Evolutionary conservation across 441 rosid genomes (phyloP).

Genomic region (Erysimum cheiri): DNA sequence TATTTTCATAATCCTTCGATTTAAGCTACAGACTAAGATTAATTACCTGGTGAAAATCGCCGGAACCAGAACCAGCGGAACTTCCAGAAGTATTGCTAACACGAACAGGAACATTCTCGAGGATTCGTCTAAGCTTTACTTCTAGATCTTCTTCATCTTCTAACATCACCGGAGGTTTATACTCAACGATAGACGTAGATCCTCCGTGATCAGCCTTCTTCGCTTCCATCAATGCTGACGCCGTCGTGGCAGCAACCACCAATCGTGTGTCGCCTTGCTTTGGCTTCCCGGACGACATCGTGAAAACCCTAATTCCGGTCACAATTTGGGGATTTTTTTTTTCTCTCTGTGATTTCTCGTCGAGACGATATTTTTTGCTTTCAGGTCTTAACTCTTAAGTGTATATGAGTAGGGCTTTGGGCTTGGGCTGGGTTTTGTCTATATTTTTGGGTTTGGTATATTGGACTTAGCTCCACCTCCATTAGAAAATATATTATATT

Average conservation of each 20-base stretch:
- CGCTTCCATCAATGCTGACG: constrained; percentile 50
- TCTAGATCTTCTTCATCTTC: constrained; percentile 94
- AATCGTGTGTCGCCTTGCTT: constrained; percentile 58
- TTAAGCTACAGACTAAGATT: not conserved
- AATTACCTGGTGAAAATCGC: constrained; percentile 90
- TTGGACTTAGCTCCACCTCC: not conserved
- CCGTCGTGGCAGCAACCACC: constrained; percentile 48
- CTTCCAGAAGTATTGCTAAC: constrained; percentile 97
- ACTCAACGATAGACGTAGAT: constrained; percentile 78
- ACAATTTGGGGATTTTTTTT: constrained; percentile 27
- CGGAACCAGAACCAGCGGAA: constrained; percentile 98
- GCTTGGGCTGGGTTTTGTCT: not conserved
- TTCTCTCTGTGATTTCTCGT: not conserved
- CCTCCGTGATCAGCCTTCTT: constrained; percentile 54
- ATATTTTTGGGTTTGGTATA: not conserved
- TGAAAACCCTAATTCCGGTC: constrained; percentile 46
- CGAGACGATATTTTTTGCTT: not conserved
- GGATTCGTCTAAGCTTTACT: constrained; percentile 85
- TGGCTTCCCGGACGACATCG: constrained; percentile 63
- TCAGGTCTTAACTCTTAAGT: not conserved
- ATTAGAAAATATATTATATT: too few relatives aligned
- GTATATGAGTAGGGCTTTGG: not conserved
- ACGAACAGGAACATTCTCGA: constrained; percentile 94
- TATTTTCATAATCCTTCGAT: not conserved
- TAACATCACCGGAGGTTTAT: constrained; percentile 67